Conservation (phyloP, 257 asterid species). For the Handroanthus guayacan region DNA sequence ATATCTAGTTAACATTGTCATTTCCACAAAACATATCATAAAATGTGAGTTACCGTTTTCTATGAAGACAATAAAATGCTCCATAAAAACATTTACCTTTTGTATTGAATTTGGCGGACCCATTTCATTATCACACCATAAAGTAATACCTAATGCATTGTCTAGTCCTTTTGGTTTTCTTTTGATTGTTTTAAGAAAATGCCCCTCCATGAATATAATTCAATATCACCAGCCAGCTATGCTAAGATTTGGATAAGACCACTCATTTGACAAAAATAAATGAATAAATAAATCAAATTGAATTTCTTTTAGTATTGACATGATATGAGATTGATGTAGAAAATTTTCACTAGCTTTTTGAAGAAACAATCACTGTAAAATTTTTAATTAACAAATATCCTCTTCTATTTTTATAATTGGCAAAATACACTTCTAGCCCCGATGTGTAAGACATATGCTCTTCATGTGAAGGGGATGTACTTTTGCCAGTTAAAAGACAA, state of each 20-base stretch:
- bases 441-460: too few relatives aligned
- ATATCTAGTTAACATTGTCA: too few relatives aligned
- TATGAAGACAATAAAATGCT: background rate
- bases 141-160: background rate
- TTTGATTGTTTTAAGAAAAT: background rate
- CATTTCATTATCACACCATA: too few relatives aligned
- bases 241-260: background rate
- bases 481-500: too few relatives aligned
- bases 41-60: background rate
- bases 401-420: too few relatives aligned
- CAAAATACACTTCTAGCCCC: too few relatives aligned
- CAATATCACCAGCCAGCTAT: background rate
- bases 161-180: background rate
- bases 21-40: background rate
- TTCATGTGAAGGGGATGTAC: too few relatives aligned
- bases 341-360: too few relatives aligned
- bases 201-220: background rate
- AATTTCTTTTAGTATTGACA: background rate
- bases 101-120: background rate
- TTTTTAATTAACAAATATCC: too few relatives aligned
- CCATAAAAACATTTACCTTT: background rate
- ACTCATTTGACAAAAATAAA: background rate
- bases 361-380: too few relatives aligned
- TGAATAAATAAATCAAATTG: background rate
- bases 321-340: too few relatives aligned